Base-by-base conservation (phyloP, 2,329 filamentous ascomycete species). In the Xylaria polymorpha region DNA sequence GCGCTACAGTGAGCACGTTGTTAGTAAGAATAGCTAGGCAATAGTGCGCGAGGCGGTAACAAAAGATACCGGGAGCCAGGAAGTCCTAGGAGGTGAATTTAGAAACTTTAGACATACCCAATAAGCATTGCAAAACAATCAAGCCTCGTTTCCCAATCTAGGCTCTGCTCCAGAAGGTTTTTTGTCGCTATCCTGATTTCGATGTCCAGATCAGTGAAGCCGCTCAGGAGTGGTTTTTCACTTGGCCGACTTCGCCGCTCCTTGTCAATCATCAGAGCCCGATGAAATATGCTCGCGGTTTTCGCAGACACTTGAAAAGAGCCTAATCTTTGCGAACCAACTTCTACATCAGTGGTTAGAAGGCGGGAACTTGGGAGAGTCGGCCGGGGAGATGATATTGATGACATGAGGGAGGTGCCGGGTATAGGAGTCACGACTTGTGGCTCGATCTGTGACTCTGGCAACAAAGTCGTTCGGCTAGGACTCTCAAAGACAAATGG, bases 91-190 rank as follows among this genome's bases (percentile, higher is more conserved):
- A 9, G 58, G n/a, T 32, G 10, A n/a, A 10, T 41, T 10, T 29
- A 32, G 29, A 29, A n/a, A 18, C 1, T 44, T 43, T 18, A 53
- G n/a, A 71, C 70, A 32, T 74, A 79, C 77, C 76, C 77, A 35
- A 76, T 70, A n/a, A 77, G 73, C 77, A 79, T 78, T 5, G 78
- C 76, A 46, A 79, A 79, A 58, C 77, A 78, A 50, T 79, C 77
- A 1, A 79, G 75, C 58, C 73, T 73, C 20, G 71, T 63, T 66
- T 78, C 76, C 78, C 78, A 79, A 22, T 79, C 74, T 9, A 76
- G 48, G 37, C 73, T 75, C 20, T 78, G 70, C 18, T 65, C 64
- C 14, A 79, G 60, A 25, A 79, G 70, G 25, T 72, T 71, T 48
- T 70, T 63, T 5, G 78, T 78, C 29, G 76, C 71, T 18, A 68